A percentile compares a stretch with the other conserved stretches of the same genome.
phyloP scores from a whole-genome alignment of 192 early-diverging fungal genomes.

The Podila horticola region DNA sequence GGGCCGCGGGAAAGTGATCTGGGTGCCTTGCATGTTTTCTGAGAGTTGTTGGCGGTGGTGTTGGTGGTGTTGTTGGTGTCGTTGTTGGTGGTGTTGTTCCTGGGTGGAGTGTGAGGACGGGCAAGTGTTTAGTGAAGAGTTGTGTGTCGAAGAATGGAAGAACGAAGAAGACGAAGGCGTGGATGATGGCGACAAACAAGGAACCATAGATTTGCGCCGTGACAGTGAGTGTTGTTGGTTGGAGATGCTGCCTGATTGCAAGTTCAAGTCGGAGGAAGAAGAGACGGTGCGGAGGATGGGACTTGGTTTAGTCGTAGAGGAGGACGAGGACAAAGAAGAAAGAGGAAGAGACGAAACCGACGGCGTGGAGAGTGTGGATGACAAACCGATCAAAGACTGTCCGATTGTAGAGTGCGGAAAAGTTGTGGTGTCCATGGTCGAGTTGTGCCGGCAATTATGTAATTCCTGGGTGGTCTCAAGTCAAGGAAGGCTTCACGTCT shows the following conservation, averaged over 20 bases:
- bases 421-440: constrained; percentile 3
- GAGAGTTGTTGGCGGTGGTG: neutral
- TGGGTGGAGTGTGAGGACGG: neutral
- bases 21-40: constrained; percentile 4
- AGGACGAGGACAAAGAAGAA: constrained; percentile 1
- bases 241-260: neutral
- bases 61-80: neutral
- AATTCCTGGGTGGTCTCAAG: no score
- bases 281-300: neutral
- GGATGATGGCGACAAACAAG: neutral
- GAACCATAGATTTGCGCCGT: neutral
- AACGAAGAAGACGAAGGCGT: neutral
- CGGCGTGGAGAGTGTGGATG: neutral
- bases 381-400: neutral
- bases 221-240: neutral
- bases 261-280: constrained; percentile 9
- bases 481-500: no score
- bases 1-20: constrained; percentile 29
- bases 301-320: neutral
- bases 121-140: neutral
- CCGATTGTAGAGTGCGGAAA: neutral
- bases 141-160: neutral
- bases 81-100: neutral
- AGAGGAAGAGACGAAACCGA: neutral
- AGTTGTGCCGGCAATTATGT: neutral